Conservation (phyloP, 345 rosid species). For the Acer campestre region DNA sequence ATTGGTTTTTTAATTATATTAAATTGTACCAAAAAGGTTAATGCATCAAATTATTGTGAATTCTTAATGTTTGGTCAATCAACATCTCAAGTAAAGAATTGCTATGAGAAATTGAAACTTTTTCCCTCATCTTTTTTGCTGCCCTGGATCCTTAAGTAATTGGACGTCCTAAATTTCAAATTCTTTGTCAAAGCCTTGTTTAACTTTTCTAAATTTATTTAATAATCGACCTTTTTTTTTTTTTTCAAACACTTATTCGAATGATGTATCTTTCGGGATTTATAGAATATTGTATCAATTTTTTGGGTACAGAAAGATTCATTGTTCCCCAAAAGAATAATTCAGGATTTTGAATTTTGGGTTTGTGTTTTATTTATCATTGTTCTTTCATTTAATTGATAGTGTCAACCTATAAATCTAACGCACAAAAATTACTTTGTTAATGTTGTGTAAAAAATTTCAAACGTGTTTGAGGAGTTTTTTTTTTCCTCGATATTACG, state of each 20-base stretch:
- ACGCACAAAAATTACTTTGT: too few species aligned
- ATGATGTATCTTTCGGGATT: background rate
- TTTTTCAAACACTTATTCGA: background rate
- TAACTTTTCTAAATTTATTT: background rate
- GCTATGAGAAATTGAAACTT: background rate
- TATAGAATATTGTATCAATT: background rate
- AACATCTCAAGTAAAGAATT: background rate
- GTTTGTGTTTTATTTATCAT: too few species aligned
- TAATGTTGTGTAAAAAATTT: too few species aligned
- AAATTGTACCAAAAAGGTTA: background rate
- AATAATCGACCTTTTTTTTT: too few species aligned
- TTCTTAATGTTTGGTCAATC: constrained; percentile 8
- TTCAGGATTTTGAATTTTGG: background rate
- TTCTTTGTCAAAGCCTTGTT: background rate
- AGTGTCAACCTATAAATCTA: background rate
- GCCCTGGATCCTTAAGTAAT: background rate
- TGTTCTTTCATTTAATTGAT: too few species aligned
- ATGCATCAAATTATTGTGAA: constrained; percentile 21
- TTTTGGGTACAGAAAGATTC: background rate
- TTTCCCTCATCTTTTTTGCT: background rate
- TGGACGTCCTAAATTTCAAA: background rate
- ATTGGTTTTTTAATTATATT: constrained; percentile 13
- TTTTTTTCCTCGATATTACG: too few species aligned
- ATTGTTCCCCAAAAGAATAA: background rate
- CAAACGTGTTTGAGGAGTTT: too few species aligned